Evolutionary conservation across 805 yeast species (phyloP).

Genomic region (Blastobotrys chiropterorum): DNA sequence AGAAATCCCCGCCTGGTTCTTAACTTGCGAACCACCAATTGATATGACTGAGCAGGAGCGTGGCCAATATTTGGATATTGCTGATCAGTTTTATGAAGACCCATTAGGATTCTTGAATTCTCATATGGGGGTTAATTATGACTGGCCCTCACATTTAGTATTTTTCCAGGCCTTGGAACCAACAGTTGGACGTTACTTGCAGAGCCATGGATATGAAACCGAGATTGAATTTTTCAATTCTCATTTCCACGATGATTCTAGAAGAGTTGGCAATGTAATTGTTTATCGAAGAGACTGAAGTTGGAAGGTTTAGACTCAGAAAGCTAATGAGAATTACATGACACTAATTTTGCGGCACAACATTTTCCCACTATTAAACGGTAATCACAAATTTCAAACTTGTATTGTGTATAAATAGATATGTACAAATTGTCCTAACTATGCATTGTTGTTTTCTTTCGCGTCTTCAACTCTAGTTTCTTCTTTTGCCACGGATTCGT

Average conservation of each 20-base stretch:
- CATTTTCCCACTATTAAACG: too few relatives aligned
- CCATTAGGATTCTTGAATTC: slow-evolving; percentile 50
- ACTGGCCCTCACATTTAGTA: slow-evolving; percentile 71
- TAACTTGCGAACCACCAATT: slow-evolving; percentile 90
- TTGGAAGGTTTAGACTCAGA: background rate
- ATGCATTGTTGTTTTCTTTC: background rate
- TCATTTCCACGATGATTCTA: slow-evolving; percentile 76
- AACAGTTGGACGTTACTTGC: slow-evolving; percentile 37
- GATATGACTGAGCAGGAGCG: slow-evolving; percentile 33
- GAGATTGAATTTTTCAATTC: slow-evolving; percentile 65
- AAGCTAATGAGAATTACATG: too few relatives aligned
- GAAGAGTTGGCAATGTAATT: slow-evolving; percentile 74
- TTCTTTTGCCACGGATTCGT: background rate
- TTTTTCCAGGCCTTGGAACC: slow-evolving; percentile 61
- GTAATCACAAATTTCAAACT: too few relatives aligned
- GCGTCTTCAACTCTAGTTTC: slow-evolving; percentile 1
- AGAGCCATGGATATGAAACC: slow-evolving; percentile 26
- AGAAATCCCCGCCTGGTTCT: slow-evolving; percentile 56
- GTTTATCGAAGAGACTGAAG: slow-evolving; percentile 37
- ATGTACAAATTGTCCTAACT: background rate
- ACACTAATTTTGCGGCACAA: too few relatives aligned
- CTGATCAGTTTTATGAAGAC: slow-evolving; percentile 72
- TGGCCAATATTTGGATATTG: slow-evolving; percentile 66
- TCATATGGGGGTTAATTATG: slow-evolving; percentile 24
- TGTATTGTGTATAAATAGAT: background rate